Conservation (phyloP, 331 rosid genomes). For the Prunus yedoensis region DNA sequence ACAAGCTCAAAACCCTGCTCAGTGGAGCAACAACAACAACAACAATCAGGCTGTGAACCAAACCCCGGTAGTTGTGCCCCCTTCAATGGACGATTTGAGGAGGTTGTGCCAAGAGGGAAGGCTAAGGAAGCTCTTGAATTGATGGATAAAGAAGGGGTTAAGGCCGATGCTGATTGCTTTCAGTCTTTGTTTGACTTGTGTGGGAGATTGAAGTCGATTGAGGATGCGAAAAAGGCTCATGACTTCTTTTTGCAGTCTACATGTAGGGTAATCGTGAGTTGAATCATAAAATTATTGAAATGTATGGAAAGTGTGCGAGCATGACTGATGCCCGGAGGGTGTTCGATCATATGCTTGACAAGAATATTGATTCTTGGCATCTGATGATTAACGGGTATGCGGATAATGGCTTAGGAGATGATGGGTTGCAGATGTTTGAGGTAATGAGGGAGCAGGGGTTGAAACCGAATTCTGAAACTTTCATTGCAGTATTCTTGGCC, state of each 20-base stretch:
- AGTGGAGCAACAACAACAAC: constrained; percentile 35
- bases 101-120: constrained; percentile 62
- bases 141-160: constrained; percentile 64
- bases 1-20: constrained; percentile 29
- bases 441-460: constrained; percentile 65
- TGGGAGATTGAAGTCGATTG: constrained; percentile 54
- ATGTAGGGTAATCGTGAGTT: constrained; percentile 52
- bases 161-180: constrained; percentile 72
- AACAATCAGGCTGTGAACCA: constrained; percentile 38
- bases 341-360: constrained; percentile 77
- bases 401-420: constrained; percentile 74
- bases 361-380: constrained; percentile 69
- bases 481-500: constrained; percentile 62
- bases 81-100: constrained; percentile 47
- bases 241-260: constrained; percentile 76
- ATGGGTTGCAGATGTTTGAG: constrained; percentile 75
- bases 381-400: constrained; percentile 73
- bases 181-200: constrained; percentile 47
- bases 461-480: constrained; percentile 63
- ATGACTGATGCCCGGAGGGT: constrained; percentile 89
- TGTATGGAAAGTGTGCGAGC: constrained; percentile 75
- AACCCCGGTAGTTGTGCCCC: constrained; percentile 26
- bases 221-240: constrained; percentile 72
- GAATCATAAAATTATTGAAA: constrained; percentile 64
- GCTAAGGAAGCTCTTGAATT: constrained; percentile 63